A percentile compares a stretch with the other conserved stretches of the same genome.
Conservation (phyloP, 352 stramenopile genomes). For the Globisporangium echinulatum region DNA sequence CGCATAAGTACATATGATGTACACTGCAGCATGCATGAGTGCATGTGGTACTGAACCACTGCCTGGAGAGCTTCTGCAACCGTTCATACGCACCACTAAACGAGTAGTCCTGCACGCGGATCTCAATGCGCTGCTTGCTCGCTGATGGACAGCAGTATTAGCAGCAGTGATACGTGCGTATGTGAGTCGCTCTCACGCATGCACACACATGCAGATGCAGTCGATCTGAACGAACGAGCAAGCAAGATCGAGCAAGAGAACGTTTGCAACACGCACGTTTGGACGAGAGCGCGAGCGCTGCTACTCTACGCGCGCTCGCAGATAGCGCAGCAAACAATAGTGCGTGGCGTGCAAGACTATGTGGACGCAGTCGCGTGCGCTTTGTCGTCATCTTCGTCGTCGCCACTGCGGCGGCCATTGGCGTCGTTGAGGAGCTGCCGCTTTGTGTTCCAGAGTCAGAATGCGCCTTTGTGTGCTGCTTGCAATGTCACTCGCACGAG, state of each 20-base stretch:
- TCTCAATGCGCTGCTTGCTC: slow-evolving; percentile 12
- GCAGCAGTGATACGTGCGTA: not conserved
- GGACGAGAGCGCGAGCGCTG: slow-evolving; percentile 11
- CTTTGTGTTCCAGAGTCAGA: too few relatives aligned
- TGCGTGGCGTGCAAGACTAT: slow-evolving; percentile 10
- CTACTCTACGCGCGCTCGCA: slow-evolving; percentile 17
- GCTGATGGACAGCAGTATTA: slow-evolving; percentile 1
- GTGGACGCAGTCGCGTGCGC: too few relatives aligned
- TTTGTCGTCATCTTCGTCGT: too few relatives aligned
- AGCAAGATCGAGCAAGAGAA: not conserved
- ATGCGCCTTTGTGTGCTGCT: too few relatives aligned
- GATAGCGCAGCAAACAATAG: slow-evolving; percentile 19
- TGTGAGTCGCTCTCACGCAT: not conserved
- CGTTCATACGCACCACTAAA: slow-evolving; percentile 10
- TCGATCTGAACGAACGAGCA: not conserved
- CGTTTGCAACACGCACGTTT: slow-evolving; percentile 3
- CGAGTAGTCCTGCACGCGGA: slow-evolving; percentile 15
- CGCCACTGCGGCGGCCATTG: too few relatives aligned
- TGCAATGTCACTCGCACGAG: too few relatives aligned
- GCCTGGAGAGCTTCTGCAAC: too few relatives aligned
- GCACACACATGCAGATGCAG: not conserved
- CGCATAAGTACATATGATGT: not conserved
- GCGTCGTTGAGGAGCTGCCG: too few relatives aligned
- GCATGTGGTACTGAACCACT: not conserved
- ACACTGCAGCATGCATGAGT: not conserved